Evolutionary conservation across 345 rosid genomes (phyloP).

Genomic region (Chamaenerion angustifolium): DNA sequence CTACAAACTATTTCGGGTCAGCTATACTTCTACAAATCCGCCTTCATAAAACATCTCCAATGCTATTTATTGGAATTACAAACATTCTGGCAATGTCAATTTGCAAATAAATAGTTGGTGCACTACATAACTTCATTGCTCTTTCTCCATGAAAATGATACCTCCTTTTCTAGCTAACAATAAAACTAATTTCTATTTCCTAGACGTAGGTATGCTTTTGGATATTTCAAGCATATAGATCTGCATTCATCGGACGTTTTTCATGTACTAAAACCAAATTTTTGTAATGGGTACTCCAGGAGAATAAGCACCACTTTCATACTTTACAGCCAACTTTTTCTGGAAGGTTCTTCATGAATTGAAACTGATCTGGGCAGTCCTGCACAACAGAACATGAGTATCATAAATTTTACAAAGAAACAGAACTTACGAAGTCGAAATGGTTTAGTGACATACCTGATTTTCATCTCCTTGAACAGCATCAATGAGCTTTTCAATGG

Average conservation of each 20-base stretch:
- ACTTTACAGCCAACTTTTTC: slow-evolving; percentile 60
- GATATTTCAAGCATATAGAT: too few species aligned
- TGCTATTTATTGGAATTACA: too few species aligned
- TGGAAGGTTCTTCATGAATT: slow-evolving; percentile 41
- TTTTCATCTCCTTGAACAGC: slow-evolving; percentile 18
- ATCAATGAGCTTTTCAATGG: slow-evolving; percentile 50
- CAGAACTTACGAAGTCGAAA: neutral
- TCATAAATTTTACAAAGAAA: slow-evolving; percentile 4
- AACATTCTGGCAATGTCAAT: neutral
- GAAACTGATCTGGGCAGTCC: slow-evolving; percentile 70
- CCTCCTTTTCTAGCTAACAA: too few species aligned
- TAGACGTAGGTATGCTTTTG: too few species aligned
- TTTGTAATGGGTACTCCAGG: too few species aligned
- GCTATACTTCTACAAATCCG: too few species aligned
- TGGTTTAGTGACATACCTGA: slow-evolving; percentile 26
- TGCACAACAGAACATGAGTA: slow-evolving; percentile 13
- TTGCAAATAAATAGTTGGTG: neutral
- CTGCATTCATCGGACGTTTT: too few species aligned
- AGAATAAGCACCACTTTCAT: slow-evolving; percentile 10
- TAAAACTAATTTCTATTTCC: too few species aligned
- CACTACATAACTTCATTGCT: neutral
- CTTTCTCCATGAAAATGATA: neutral
- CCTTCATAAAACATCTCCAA: too few species aligned
- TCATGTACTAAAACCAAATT: too few species aligned
- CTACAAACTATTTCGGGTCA: too few species aligned